Conservation (phyloP, 192 early-diverging fungal species). For the Entrophospora sp. region DNA sequence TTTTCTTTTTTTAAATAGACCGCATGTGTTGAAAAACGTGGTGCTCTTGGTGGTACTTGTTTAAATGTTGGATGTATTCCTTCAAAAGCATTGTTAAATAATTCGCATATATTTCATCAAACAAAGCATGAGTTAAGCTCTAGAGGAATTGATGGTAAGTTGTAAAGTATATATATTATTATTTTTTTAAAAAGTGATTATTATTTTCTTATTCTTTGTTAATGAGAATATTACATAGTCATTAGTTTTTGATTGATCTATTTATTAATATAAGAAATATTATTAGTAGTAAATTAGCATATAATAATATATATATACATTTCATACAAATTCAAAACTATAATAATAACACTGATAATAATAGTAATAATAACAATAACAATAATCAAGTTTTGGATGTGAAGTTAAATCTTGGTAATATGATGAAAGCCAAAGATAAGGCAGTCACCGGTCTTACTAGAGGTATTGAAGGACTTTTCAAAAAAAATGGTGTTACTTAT, state of each 20-base stretch:
- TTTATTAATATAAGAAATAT: too few species aligned
- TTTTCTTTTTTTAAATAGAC: conserved; percentile 46
- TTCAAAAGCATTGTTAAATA: conserved; percentile 97
- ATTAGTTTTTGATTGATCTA: too few species aligned
- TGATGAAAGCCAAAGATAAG: conserved; percentile 89
- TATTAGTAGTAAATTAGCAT: too few species aligned
- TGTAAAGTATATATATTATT: background rate
- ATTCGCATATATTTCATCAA: conserved; percentile 95
- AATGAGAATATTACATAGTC: background rate
- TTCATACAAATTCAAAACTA: too few species aligned
- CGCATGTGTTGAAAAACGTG: conserved; percentile 94
- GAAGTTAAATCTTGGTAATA: conserved; percentile 72
- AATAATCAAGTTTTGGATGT: conserved; percentile 63
- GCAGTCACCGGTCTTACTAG: conserved; percentile 81
- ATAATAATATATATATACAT: too few species aligned
- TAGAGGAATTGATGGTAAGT: conserved; percentile 84
- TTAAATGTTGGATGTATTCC: conserved; percentile 99
- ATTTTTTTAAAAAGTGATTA: background rate
- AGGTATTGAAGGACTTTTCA: conserved; percentile 91
- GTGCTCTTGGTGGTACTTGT: conserved; percentile 93
- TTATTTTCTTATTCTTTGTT: background rate
- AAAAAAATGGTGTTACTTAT: conserved; percentile 98
- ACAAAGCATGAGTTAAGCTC: conserved; percentile 84
- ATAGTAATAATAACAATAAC: too few species aligned
- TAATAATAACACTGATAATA: too few species aligned